A percentile compares a stretch with the other conserved stretches of the same genome.
Evolutionary conservation across 805 yeast genomes (phyloP).

Genomic region (Cyberlindnera nakhonratchasimensis): DNA sequence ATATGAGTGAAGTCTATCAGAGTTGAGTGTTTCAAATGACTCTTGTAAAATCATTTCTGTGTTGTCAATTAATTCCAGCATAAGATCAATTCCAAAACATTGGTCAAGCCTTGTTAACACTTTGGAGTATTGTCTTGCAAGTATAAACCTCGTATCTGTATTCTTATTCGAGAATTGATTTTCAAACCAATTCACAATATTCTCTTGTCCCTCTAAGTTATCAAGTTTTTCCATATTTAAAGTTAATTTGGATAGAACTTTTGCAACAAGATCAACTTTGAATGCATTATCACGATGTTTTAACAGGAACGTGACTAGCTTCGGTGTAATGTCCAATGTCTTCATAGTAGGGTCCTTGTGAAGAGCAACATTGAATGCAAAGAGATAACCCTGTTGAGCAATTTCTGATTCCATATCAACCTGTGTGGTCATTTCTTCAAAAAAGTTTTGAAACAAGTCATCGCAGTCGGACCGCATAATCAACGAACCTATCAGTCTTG

Average conservation of each 20-base stretch:
- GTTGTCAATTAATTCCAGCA: constrained; percentile 26
- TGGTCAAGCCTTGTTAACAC: constrained; percentile 35
- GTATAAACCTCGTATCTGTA: constrained; percentile 55
- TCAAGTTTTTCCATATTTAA: constrained; percentile 16
- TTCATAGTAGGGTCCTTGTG: constrained; percentile 21
- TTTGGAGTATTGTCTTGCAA: constrained; percentile 64
- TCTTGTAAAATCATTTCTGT: constrained; percentile 29
- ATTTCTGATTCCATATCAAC: constrained; percentile 11
- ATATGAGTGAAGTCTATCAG: constrained; percentile 32
- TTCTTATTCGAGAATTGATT: constrained; percentile 44
- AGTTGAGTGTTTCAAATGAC: constrained; percentile 31
- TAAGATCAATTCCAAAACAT: constrained; percentile 41
- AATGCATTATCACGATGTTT: not conserved
- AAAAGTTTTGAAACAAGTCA: constrained; percentile 10
- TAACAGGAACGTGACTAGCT: not conserved
- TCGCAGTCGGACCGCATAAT: constrained; percentile 27
- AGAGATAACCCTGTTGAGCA: constrained; percentile 16
- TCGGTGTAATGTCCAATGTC: not conserved
- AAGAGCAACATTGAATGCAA: constrained; percentile 20
- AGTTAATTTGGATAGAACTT: constrained; percentile 25
- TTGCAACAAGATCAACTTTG: constrained; percentile 19
- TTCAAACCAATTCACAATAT: constrained; percentile 46
- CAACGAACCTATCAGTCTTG: constrained; percentile 31
- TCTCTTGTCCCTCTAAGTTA: constrained; percentile 36
- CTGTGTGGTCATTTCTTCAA: constrained; percentile 16